Conservation (phyloP, 2,329 filamentous ascomycete species). For the Helotiales sp. region DNA sequence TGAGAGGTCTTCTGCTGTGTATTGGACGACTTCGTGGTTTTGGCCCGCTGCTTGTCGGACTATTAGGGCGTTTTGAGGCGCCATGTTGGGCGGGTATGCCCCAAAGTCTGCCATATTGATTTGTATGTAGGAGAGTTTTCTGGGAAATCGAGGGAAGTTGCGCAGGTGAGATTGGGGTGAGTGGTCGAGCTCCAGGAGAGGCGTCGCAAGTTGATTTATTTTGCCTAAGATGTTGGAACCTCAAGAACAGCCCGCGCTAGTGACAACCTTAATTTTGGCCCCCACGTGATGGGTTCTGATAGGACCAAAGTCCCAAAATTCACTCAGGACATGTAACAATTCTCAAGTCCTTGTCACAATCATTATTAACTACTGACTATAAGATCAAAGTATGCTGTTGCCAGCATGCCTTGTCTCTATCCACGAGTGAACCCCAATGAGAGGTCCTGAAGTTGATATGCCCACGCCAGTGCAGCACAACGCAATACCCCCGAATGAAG, state of each 20-base stretch:
- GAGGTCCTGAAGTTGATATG: slow-evolving; percentile 30
- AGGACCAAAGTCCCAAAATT: background rate
- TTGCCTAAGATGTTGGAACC: background rate
- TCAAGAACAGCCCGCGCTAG: background rate
- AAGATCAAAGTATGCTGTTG: slow-evolving; percentile 30
- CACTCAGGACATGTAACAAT: background rate
- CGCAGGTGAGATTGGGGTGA: background rate
- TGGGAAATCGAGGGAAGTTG: background rate
- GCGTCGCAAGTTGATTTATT: slow-evolving; percentile 5
- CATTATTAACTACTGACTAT: slow-evolving; percentile 12
- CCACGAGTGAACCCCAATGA: slow-evolving; percentile 31
- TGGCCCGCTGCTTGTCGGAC: slow-evolving; percentile 59
- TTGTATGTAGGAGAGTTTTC: background rate
- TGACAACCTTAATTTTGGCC: background rate
- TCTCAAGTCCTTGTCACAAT: background rate
- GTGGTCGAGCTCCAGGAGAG: background rate
- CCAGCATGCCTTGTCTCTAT: slow-evolving; percentile 37
- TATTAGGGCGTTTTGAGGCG: slow-evolving; percentile 66
- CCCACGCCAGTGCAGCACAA: slow-evolving; percentile 23
- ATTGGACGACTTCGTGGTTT: slow-evolving; percentile 65
- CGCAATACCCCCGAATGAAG: slow-evolving; percentile 29
- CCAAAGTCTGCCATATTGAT: slow-evolving; percentile 62
- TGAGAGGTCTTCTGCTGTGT: slow-evolving; percentile 74
- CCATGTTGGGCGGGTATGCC: slow-evolving; percentile 70
- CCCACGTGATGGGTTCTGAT: background rate